These are phyloP conservation scores for Fusarium kyushuense DNA, from an alignment of 2,329 filamentous ascomycete genomes.

Conservation along the genomic window DNA sequence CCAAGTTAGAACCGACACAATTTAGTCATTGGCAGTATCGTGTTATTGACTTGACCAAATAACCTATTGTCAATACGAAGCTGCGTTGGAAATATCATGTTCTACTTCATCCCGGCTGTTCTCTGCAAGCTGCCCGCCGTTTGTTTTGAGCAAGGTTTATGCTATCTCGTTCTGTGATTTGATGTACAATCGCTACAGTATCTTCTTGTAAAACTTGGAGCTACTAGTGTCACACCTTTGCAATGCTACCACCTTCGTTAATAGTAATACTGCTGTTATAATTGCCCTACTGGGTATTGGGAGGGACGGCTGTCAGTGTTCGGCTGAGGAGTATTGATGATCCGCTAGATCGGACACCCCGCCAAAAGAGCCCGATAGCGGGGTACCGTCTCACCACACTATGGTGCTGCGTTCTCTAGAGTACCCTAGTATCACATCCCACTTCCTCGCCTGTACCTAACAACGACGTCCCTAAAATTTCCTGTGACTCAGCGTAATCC, in stretches of 20 bases:
- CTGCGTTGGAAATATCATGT: background rate
- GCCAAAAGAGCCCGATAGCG: constrained; percentile 40
- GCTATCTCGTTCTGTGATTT: background rate
- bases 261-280: too few relatives aligned
- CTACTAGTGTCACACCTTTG: background rate
- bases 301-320: too few relatives aligned
- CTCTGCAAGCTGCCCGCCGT: background rate
- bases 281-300: too few relatives aligned
- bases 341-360: constrained; percentile 47
- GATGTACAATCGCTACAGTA: background rate
- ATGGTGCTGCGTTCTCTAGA: background rate
- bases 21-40: background rate
- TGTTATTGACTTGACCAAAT: background rate
- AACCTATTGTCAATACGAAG: background rate
- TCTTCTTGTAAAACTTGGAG: background rate
- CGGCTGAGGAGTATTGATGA: constrained; percentile 49
- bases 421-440: constrained; percentile 32
- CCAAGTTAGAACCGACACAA: background rate
- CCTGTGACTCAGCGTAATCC: constrained; percentile 55
- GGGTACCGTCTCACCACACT: constrained; percentile 23
- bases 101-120: background rate
- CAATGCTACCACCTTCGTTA: background rate
- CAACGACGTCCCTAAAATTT: constrained; percentile 53
- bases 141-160: background rate
- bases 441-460: constrained; percentile 9